Conservation (phyloP, 352 stramenopile species). For the Phytophthora sansomeana region DNA sequence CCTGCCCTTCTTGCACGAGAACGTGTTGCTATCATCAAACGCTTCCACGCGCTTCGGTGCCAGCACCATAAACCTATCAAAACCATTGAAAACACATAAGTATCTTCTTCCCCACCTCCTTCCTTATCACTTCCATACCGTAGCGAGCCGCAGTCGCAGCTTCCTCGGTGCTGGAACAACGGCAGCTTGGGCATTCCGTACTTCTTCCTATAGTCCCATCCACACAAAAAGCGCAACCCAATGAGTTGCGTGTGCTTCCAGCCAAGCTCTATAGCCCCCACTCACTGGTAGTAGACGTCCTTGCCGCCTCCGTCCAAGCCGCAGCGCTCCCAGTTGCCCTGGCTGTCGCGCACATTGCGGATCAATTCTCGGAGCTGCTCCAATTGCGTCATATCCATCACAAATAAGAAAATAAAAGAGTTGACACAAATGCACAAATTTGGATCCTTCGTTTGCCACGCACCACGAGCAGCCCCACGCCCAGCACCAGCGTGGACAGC, state of each 20-base stretch:
- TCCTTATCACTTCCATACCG: slow-evolving; percentile 37
- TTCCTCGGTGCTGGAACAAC: slow-evolving; percentile 78
- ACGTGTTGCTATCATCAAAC: slow-evolving; percentile 85
- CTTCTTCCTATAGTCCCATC: slow-evolving; percentile 62
- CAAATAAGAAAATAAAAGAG: slow-evolving; percentile 6
- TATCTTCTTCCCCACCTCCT: slow-evolving; percentile 11
- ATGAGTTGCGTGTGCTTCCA: slow-evolving; percentile 2
- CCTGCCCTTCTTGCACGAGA: slow-evolving; percentile 84
- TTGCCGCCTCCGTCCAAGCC: slow-evolving; percentile 55
- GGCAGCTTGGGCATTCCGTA: slow-evolving; percentile 74
- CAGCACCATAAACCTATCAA: slow-evolving; percentile 76
- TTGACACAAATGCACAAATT: slow-evolving; percentile 1
- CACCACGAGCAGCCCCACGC: slow-evolving; percentile 77
- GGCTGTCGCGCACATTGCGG: slow-evolving; percentile 52
- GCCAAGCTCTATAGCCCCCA: slow-evolving; percentile 2
- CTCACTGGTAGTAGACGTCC: slow-evolving; percentile 83
- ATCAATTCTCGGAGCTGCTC: slow-evolving; percentile 70
- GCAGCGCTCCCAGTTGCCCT: slow-evolving; percentile 67
- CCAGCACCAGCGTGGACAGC: slow-evolving; percentile 78
- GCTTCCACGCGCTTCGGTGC: slow-evolving; percentile 80
- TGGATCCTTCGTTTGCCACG: slow-evolving; percentile 9
- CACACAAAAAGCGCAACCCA: slow-evolving; percentile 6
- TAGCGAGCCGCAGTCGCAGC: slow-evolving; percentile 75
- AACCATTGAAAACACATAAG: slow-evolving; percentile 4
- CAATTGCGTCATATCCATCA: too few species aligned